A percentile compares a stretch with the other conserved stretches of the same genome.
phyloP scores from a whole-genome alignment of 371 early-diverging fungal genomes.

The Apophysomyces variabilis region DNA sequence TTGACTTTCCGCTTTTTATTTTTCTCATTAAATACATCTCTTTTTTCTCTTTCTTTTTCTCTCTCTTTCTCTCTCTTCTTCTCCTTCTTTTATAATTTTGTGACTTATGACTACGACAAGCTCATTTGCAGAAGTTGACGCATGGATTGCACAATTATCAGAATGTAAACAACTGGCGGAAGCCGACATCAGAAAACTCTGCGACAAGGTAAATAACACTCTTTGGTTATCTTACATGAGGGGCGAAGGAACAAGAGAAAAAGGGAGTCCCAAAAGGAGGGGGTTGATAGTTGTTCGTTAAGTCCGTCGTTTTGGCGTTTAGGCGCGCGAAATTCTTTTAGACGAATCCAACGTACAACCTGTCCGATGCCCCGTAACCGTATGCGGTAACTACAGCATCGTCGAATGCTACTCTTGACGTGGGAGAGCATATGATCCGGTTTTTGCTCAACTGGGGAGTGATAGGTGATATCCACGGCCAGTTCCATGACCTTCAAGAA shows the following conservation, averaged over 20 bases:
- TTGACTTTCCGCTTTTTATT: neutral
- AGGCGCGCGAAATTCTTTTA: constrained; percentile 92
- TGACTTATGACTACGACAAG: constrained; percentile 45
- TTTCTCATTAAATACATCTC: constrained; percentile 7
- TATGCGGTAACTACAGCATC: constrained; percentile 73
- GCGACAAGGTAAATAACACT: constrained; percentile 78
- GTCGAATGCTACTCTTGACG: constrained; percentile 7
- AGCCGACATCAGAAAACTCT: constrained; percentile 92
- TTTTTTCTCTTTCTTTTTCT: neutral
- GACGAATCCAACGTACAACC: constrained; percentile 97
- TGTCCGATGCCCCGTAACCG: constrained; percentile 93
- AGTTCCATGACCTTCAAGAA: constrained; percentile 98
- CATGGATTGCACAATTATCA: constrained; percentile 89
- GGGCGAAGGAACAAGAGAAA: neutral
- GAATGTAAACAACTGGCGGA: constrained; percentile 93
- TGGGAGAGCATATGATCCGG: constrained; percentile 9
- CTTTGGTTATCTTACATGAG: constrained; percentile 6
- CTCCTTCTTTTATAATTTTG: constrained; percentile 4
- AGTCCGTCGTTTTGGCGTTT: constrained; percentile 13
- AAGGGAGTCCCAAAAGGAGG: neutral
- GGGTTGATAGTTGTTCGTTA: constrained; percentile 9
- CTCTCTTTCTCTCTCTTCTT: neutral
- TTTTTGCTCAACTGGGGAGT: constrained; percentile 11
- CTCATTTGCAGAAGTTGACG: constrained; percentile 67
- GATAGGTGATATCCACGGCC: constrained; percentile 94